These are phyloP conservation scores for Tricholoma hemisulphureum DNA, from an alignment of 768 basidiomycete species.

Conservation along the genomic window DNA sequence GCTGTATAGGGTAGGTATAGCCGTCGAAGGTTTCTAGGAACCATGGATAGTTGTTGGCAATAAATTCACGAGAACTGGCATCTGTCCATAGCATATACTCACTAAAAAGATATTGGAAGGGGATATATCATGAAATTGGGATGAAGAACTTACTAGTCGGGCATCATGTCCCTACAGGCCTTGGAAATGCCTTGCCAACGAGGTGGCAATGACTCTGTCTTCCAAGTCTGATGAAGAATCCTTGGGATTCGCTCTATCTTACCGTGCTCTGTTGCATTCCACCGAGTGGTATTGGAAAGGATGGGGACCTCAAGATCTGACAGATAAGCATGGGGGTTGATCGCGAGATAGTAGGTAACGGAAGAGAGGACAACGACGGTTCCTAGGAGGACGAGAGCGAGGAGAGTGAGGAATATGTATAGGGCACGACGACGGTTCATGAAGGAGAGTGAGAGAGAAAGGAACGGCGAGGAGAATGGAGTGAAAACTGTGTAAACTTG, in stretches of 20 bases:
- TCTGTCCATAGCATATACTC: slow-evolving; percentile 99
- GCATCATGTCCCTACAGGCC: slow-evolving; percentile 86
- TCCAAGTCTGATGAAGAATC: slow-evolving; percentile 99
- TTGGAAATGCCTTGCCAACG: slow-evolving; percentile 81
- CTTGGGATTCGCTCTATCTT: slow-evolving; percentile 79
- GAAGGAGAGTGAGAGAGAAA: slow-evolving; percentile 16
- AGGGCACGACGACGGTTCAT: slow-evolving; percentile 48
- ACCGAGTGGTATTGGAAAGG: slow-evolving; percentile 52
- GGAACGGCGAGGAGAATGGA: slow-evolving; percentile 1
- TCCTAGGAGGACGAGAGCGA: slow-evolving; percentile 79
- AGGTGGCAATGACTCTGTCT: slow-evolving; percentile 78
- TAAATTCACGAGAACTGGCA: slow-evolving; percentile 83
- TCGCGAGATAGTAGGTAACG: slow-evolving; percentile 84
- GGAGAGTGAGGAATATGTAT: slow-evolving; percentile 43
- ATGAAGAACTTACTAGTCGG: slow-evolving; percentile 79
- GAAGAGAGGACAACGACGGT: slow-evolving; percentile 91
- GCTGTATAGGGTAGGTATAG: slow-evolving; percentile 90
- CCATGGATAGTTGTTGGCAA: slow-evolving; percentile 84
- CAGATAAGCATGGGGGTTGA: slow-evolving; percentile 76
- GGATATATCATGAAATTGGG: slow-evolving; percentile 10
- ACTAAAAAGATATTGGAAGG: slow-evolving; percentile 41
- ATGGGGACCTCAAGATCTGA: slow-evolving; percentile 72
- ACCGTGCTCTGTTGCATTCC: slow-evolving; percentile 62
- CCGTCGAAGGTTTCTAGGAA: slow-evolving; percentile 92
- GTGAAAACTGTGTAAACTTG: neutral